A percentile compares a stretch with the other conserved stretches of the same genome.
Evolutionary conservation across 2,329 filamentous ascomycete genomes (phyloP).

Genomic region (Penicillium nordicum): DNA sequence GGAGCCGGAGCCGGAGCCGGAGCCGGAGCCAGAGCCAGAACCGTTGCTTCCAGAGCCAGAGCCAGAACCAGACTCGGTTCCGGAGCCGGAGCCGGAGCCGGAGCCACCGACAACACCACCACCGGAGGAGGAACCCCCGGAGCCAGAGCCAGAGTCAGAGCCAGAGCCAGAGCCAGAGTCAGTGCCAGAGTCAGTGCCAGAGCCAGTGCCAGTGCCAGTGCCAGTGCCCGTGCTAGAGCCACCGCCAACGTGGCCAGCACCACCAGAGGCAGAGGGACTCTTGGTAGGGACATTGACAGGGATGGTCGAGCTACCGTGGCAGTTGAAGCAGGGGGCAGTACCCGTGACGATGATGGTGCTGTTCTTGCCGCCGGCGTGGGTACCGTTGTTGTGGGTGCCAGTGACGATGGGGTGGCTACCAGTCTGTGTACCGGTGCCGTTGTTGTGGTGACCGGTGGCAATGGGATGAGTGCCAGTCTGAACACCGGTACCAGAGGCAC

Average conservation of each 20-base stretch:
- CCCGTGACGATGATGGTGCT: slow-evolving; percentile 13
- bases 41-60: neutral
- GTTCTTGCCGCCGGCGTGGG: slow-evolving; percentile 1
- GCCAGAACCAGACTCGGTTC: neutral
- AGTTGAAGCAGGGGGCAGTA: slow-evolving; percentile 7
- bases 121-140: neutral
- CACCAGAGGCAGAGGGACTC: slow-evolving; percentile 1
- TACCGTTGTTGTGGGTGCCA: slow-evolving; percentile 10
- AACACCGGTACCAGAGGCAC: neutral
- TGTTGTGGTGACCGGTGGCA: neutral
- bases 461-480: slow-evolving; percentile 22
- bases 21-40: neutral
- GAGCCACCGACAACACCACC: neutral
- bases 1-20: slow-evolving; percentile 2
- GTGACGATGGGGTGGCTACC: slow-evolving; percentile 20
- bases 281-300: slow-evolving; percentile 2
- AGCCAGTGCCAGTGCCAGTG: neutral
- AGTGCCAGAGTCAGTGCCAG: neutral
- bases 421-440: no score
- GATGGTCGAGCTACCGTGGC: slow-evolving; percentile 3
- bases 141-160: neutral
- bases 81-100: slow-evolving; percentile 1
- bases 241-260: neutral
- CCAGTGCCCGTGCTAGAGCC: neutral
- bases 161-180: neutral